Base-by-base conservation (phyloP, 208 protist genomes). In the Acanthamoeba rhysodes region DNA sequence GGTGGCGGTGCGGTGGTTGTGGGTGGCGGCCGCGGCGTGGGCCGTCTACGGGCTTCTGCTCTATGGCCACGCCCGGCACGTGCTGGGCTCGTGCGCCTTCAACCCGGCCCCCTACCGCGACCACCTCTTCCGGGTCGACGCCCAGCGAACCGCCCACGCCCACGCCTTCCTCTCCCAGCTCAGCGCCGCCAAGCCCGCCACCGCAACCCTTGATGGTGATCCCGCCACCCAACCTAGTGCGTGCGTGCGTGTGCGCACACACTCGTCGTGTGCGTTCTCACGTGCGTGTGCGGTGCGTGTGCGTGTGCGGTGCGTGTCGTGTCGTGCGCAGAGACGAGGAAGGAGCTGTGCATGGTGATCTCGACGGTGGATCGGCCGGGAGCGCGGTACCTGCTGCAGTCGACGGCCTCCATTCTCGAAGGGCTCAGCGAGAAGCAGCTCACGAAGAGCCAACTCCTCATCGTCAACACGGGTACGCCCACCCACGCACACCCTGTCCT, bases 341-440 rank as follows among this genome's bases (percentile, higher is more conserved):
- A 41, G 74, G 45, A 41, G n/a, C 45, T 82, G 74, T 82, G 74
- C 22, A 50, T 82, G 74, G 74, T 50, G 22, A 82, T 82, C 45
- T 82, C 22, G n/a, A 82, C 74, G 10, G 45, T 82, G 7, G 74
- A 82, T 22, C 16, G 74, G 45, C 74, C 74, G 45, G 74, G 74
- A 16, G 27, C 74, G 18, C 12, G 74, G 5, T 82, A 82, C 29
- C 74, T 82, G 14, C 34, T 82, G 1, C 74, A 82, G 74, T 55
- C 74, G 29, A 41, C 74, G 10, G 12, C 74, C 12, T 82, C 74
- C 37, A 41, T 82, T 9, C 45, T 82, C 37, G 45, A 55, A 27
- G 45, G 37, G 7, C 34, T 82, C 37, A 41, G n/a, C 74, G 74
- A 41, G n/a, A 22, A 50, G 27, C 37, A 82, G 37, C 34, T 8